These are phyloP conservation scores for Basidioascus undulatus DNA, from an alignment of 768 basidiomycete genomes.

Conservation along the genomic window DNA sequence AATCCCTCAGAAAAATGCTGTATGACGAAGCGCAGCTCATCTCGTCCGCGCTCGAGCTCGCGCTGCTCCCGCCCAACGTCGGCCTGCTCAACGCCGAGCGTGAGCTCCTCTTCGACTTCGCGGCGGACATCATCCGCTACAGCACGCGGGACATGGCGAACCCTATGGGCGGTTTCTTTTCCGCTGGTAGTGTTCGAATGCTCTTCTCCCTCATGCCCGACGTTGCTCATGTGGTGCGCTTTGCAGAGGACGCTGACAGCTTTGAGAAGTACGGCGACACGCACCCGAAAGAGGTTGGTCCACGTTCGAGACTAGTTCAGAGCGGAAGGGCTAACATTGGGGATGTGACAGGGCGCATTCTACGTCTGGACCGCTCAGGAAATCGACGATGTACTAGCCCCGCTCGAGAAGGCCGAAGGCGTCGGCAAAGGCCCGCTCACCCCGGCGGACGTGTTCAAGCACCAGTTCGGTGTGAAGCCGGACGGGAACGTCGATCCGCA, in stretches of 20 bases:
- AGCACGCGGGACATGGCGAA: background rate
- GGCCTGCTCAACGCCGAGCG: conserved; percentile 4
- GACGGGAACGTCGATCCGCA: conserved; percentile 21
- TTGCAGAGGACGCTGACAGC: conserved; percentile 24
- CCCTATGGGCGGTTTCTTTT: conserved; percentile 18
- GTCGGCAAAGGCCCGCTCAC: background rate
- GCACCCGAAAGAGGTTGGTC: conserved; percentile 9
- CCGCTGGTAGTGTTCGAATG: conserved; percentile 18
- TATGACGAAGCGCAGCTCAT: conserved; percentile 24
- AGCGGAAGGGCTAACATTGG: too few species aligned
- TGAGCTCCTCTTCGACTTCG: conserved; percentile 12
- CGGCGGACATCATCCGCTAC: background rate
- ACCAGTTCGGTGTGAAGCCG: conserved; percentile 18
- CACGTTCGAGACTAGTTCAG: too few species aligned
- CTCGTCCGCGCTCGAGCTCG: conserved; percentile 10
- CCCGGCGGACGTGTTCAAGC: conserved; percentile 15
- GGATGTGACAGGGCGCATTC: conserved; percentile 22
- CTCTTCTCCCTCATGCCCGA: conserved; percentile 16
- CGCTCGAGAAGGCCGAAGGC: too few species aligned
- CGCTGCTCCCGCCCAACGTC: conserved; percentile 2
- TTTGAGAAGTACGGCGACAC: conserved; percentile 15
- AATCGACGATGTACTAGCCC: conserved; percentile 17
- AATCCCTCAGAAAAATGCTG: conserved; percentile 17
- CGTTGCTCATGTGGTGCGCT: conserved; percentile 19
- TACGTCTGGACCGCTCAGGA: conserved; percentile 20